Conservation (phyloP, 108 stramenopile genomes). For the Nannochloropsis granulata region DNA sequence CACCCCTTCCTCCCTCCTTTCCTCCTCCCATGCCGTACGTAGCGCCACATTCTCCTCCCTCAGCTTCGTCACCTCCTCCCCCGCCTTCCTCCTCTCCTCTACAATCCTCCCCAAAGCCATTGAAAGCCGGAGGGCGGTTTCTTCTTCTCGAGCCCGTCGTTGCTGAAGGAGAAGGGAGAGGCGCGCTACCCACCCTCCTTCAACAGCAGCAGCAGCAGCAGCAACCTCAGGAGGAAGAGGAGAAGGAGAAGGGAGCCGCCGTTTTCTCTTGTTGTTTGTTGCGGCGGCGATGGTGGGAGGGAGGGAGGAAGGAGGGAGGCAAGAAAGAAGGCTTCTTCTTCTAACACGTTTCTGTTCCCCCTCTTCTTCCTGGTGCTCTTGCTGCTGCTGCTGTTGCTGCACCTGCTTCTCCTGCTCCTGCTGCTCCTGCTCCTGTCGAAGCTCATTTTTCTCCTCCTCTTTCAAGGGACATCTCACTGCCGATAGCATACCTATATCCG, state of each 20-base stretch:
- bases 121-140: neutral
- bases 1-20: no score
- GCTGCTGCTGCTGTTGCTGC: neutral
- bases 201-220: neutral
- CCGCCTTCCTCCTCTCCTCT: neutral
- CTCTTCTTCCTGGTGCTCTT: neutral
- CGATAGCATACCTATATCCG: neutral
- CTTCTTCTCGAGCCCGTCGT: neutral
- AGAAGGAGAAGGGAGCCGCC: neutral
- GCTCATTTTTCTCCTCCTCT: neutral
- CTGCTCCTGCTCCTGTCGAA: neutral
- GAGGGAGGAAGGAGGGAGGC: no score
- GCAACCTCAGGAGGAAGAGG: neutral
- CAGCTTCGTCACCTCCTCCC: neutral
- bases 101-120: neutral
- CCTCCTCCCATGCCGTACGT: no score
- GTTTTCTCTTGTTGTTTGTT: neutral
- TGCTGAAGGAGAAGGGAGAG: neutral
- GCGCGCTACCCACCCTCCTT: neutral
- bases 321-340: neutral
- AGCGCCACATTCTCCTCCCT: neutral
- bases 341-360: neutral
- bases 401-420: neutral
- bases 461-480: neutral
- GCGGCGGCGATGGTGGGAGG: no score